Conservation (phyloP, 306 rosid genomes). For the Cyclanthera cordifolia region DNA sequence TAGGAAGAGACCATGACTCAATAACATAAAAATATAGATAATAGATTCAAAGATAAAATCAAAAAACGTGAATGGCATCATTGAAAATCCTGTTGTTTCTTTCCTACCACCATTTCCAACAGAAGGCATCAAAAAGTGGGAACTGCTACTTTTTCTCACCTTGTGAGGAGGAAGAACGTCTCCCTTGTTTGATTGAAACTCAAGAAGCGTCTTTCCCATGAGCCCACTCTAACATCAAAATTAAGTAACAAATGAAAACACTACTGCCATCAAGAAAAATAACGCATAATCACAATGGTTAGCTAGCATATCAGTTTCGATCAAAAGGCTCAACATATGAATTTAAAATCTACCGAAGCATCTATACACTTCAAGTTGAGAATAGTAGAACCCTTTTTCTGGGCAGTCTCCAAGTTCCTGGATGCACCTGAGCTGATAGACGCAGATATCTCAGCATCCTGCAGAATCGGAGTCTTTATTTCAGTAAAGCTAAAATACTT, state of each 20-base stretch:
- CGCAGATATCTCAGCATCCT: slow-evolving; percentile 90
- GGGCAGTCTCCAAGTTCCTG: slow-evolving; percentile 72
- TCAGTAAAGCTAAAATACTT: background rate
- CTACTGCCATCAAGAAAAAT: background rate
- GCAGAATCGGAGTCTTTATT: background rate
- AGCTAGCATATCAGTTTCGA: slow-evolving; percentile 7
- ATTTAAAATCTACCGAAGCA: slow-evolving; percentile 54
- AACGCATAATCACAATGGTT: background rate
- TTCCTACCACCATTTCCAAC: too few relatives aligned
- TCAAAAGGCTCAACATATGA: background rate
- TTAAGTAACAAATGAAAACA: background rate
- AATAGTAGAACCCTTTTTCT: slow-evolving; percentile 74
- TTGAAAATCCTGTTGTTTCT: too few relatives aligned
- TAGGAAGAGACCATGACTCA: too few relatives aligned
- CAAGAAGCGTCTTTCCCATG: slow-evolving; percentile 89
- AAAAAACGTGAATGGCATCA: too few relatives aligned
- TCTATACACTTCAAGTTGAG: slow-evolving; percentile 86
- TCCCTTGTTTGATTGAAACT: slow-evolving; percentile 73
- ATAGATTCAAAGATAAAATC: too few relatives aligned
- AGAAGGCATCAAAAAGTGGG: too few relatives aligned
- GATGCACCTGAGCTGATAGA: slow-evolving; percentile 70
- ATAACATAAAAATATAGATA: too few relatives aligned
- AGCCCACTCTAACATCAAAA: slow-evolving; percentile 51
- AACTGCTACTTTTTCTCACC: slow-evolving; percentile 27
- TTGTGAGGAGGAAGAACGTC: slow-evolving; percentile 97